A percentile compares a stretch with the other conserved stretches of the same genome.
phyloP scores from a whole-genome alignment of 805 yeast species.

The Hanseniaspora jakobsenii region DNA sequence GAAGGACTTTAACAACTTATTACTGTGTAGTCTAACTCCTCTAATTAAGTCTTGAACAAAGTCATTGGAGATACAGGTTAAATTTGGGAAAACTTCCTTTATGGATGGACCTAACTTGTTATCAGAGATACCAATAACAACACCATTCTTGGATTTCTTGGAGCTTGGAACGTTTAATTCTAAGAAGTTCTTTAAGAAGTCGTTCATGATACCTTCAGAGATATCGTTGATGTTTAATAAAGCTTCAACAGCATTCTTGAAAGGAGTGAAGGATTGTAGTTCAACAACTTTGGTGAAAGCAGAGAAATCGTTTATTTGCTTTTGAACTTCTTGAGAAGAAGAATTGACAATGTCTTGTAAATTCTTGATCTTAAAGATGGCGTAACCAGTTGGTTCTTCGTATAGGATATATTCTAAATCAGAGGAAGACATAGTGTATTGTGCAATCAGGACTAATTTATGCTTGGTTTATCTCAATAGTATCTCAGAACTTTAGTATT shows the following conservation, averaged over 20 bases:
- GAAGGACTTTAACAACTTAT: conserved; percentile 77
- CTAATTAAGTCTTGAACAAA: conserved; percentile 88
- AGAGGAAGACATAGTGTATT: conserved; percentile 35
- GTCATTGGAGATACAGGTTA: conserved; percentile 84
- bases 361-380: conserved; percentile 81
- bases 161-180: conserved; percentile 72
- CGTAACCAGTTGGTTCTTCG: conserved; percentile 98
- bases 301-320: conserved; percentile 72
- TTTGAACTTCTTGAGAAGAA: conserved; percentile 86
- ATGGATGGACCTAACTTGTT: conserved; percentile 92
- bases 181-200: conserved; percentile 74
- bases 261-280: conserved; percentile 90
- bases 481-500: too few relatives aligned
- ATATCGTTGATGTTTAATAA: conserved; percentile 95
- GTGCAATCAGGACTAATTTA: not conserved
- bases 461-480: conserved; percentile 7
- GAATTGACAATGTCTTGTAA: conserved; percentile 93
- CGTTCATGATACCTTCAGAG: conserved; percentile 92
- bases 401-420: conserved; percentile 81
- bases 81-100: conserved; percentile 77
- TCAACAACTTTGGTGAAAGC: conserved; percentile 86
- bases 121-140: conserved; percentile 78
- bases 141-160: conserved; percentile 32
- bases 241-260: conserved; percentile 99
- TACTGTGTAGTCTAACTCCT: conserved; percentile 86